A percentile compares a stretch with the other conserved stretches of the same genome.
phyloP scores from a whole-genome alignment of 2,329 filamentous ascomycete species.

The Fusarium chlamydosporum region DNA sequence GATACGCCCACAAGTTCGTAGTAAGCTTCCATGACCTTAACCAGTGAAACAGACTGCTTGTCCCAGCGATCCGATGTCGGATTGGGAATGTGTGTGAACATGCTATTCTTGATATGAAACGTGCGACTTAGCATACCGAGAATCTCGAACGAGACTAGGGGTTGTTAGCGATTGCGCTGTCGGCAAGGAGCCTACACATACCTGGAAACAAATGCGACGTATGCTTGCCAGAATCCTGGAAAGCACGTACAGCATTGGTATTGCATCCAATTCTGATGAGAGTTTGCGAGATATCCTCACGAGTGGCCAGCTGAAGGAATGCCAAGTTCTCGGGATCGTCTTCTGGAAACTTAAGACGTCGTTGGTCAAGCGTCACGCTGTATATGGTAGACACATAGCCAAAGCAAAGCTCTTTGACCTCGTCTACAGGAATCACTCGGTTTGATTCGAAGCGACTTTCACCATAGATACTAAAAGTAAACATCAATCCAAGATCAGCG shows the following conservation, averaged over 20 bases:
- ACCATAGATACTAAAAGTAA: constrained; percentile 67
- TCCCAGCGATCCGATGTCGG: constrained; percentile 70
- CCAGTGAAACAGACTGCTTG: constrained; percentile 62
- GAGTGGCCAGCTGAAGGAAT: constrained; percentile 64
- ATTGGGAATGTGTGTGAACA: constrained; percentile 69
- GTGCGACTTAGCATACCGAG: constrained; percentile 69
- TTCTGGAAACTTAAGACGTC: constrained; percentile 57
- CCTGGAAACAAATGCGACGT: constrained; percentile 66
- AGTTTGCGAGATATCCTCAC: constrained; percentile 66
- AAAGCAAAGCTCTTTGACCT: constrained; percentile 69
- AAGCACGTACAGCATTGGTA: constrained; percentile 64
- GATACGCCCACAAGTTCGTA: constrained; percentile 48
- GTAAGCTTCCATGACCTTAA: constrained; percentile 60
- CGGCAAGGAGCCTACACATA: constrained; percentile 46
- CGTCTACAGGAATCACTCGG: constrained; percentile 67
- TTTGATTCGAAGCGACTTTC: constrained; percentile 63
- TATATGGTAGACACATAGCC: constrained; percentile 70
- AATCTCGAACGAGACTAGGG: constrained; percentile 69
- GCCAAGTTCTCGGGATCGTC: constrained; percentile 61
- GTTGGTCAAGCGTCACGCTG: constrained; percentile 56
- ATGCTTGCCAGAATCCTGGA: constrained; percentile 56
- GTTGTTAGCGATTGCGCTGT: constrained; percentile 25
- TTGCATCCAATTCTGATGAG: constrained; percentile 68
- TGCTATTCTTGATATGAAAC: constrained; percentile 64
- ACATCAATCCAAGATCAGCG: constrained; percentile 67